These are phyloP conservation scores for Cupressus sempervirens DNA, from an alignment of 75 land plant genomes.

Conservation along the genomic window DNA sequence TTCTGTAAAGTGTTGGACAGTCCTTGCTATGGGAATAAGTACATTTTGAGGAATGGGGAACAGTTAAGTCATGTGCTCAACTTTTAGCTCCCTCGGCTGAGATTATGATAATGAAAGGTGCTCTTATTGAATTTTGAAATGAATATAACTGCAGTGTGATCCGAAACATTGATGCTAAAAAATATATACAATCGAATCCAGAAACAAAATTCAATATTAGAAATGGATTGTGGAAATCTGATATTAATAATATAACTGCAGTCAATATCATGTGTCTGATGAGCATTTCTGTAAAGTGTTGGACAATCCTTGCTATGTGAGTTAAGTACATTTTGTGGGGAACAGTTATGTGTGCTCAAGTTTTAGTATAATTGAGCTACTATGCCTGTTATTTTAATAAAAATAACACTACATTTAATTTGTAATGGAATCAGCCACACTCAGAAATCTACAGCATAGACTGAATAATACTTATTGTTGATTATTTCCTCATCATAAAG, in stretches of 20 bases:
- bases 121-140: neutral
- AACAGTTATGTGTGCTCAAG: neutral
- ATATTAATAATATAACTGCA: no score
- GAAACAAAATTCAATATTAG: no score
- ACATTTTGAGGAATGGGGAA: neutral
- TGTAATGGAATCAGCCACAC: neutral
- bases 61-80: neutral
- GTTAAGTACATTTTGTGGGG: neutral
- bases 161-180: no score
- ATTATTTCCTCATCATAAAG: neutral
- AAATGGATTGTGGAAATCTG: no score
- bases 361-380: neutral
- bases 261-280: neutral
- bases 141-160: no score
- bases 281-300: neutral
- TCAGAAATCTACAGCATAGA: neutral
- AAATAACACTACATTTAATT: neutral
- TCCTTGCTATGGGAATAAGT: neutral
- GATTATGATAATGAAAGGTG: neutral
- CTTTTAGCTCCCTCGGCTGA: neutral
- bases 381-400: neutral
- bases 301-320: neutral
- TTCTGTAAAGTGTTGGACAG: neutral
- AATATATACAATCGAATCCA: no score
- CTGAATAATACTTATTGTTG: neutral